Base-by-base conservation (phyloP, 2,329 filamentous ascomycete species). In the Cordyceps sp. region DNA sequence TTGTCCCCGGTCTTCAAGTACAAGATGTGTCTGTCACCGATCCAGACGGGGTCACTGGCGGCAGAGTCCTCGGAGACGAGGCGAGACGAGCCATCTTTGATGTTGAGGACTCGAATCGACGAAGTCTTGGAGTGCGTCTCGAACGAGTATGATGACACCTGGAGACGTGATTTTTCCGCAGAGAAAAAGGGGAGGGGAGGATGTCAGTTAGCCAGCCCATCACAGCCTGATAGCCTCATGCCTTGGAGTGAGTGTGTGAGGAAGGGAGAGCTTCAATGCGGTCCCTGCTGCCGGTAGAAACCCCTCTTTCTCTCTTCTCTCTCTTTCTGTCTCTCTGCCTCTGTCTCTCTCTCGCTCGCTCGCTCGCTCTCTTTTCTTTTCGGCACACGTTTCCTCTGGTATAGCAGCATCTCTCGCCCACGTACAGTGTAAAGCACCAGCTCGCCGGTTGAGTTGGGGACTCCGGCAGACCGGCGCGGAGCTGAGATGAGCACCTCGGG, bases 101-200 rank as follows among this genome's bases (percentile, higher is more conserved):
- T 63, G 42, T 88, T 73, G 26, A 93, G 58, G 18, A 88, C 53
- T 14, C 76, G 70, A 42, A 79, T 75, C 56, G 85, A 76, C 37
- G 61, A 65, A 5, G 65, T 69, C 48, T 77, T 78, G 29, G 64
- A 63, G 48, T 92, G 83, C 1, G 70, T 65, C 25, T 78, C 64
- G 52, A 93, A 93, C 5, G 74, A 86, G 53, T 93, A 93, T 2
- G 76, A 73, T 1, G 78, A 81, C 13, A 74, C 61, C 52, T 75
- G 49, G 33, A 21, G n/a, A n/a, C n/a, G n/a, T n/a, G n/a, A n/a
- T n/a, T n/a, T n/a, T n/a, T n/a, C n/a, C n/a, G n/a, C n/a, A n/a
- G n/a, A n/a, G n/a, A n/a, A n/a, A n/a, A n/a, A n/a, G n/a, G n/a
- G n/a, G n/a, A n/a, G n/a, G n/a, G 14, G 6, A 29, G 10, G 17